A percentile compares a stretch with the other conserved stretches of the same genome.
These are phyloP conservation scores for Chamaenerion angustifolium DNA, from an alignment of 345 rosid genomes.

Conservation along the genomic window DNA sequence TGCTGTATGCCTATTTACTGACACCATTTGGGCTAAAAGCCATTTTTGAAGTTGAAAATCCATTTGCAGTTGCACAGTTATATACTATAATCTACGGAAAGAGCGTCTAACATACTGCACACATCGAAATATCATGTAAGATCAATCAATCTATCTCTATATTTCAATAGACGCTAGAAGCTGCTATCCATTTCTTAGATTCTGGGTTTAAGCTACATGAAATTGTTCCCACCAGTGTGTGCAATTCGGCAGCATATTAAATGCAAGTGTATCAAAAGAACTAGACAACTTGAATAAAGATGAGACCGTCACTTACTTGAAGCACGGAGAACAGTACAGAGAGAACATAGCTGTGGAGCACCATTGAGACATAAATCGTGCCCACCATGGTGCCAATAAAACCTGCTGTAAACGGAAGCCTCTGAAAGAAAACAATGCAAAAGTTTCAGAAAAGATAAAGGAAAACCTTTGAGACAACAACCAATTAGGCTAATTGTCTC, in stretches of 20 bases:
- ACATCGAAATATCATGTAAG: too few species aligned
- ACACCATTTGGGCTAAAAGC: too few species aligned
- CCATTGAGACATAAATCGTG: conserved; percentile 83
- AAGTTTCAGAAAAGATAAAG: conserved; percentile 3
- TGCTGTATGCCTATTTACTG: too few species aligned
- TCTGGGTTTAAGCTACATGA: too few species aligned
- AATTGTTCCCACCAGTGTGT: background rate
- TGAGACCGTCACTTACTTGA: conserved; percentile 39
- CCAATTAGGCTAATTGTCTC: too few species aligned
- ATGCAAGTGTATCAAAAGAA: background rate
- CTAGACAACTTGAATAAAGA: background rate
- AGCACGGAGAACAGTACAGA: conserved; percentile 78
- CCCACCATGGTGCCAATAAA: conserved; percentile 80
- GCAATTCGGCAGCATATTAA: background rate
- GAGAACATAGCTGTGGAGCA: conserved; percentile 85
- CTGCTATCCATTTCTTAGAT: too few species aligned
- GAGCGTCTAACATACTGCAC: conserved; percentile 9
- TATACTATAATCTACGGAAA: too few species aligned
- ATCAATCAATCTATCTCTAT: conserved; percentile 1
- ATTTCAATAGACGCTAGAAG: too few species aligned
- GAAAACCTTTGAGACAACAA: too few species aligned
- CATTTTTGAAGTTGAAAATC: too few species aligned
- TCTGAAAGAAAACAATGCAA: conserved; percentile 29
- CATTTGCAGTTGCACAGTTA: too few species aligned
- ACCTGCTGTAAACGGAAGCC: conserved; percentile 76